A percentile compares a stretch with the other conserved stretches of the same genome.
phyloP scores from a whole-genome alignment of 2,329 filamentous ascomycete species.

The Tolypocladium paradoxum region DNA sequence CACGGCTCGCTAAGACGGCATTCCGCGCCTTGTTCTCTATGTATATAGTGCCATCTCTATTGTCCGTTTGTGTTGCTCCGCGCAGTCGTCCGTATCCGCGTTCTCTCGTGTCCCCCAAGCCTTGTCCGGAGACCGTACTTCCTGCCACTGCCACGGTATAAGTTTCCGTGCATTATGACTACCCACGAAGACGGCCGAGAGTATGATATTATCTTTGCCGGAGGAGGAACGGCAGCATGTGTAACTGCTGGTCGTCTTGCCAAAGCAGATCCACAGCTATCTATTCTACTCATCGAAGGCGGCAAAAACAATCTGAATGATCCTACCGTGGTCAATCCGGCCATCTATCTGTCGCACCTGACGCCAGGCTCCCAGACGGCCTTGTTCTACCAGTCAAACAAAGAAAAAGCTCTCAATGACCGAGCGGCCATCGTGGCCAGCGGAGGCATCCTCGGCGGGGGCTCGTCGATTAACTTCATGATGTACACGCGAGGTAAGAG shows the following conservation, averaged over 20 bases:
- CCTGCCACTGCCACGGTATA: not conserved
- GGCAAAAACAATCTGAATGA: constrained; percentile 16
- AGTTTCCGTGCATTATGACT: constrained; percentile 3
- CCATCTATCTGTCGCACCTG: constrained; percentile 10
- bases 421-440: constrained; percentile 12
- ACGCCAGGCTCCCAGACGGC: constrained; percentile 9
- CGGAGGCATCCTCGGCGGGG: constrained; percentile 18
- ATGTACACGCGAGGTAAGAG: constrained; percentile 17
- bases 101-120: not conserved
- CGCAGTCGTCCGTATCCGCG: not conserved
- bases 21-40: not conserved
- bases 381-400: constrained; percentile 13
- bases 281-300: constrained; percentile 16
- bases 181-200: constrained; percentile 4
- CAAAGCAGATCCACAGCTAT: constrained; percentile 13
- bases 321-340: constrained; percentile 12
- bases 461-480: constrained; percentile 22
- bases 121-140: rapidly evolving
- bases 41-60: no score
- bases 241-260: constrained; percentile 15
- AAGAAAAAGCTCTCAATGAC: constrained; percentile 11
- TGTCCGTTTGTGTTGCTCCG: not conserved
- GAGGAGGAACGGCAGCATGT: constrained; percentile 16
- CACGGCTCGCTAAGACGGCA: no score
- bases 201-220: constrained; percentile 13